Conservation (phyloP, 352 stramenopile species). For the Globisporangium polare region DNA sequence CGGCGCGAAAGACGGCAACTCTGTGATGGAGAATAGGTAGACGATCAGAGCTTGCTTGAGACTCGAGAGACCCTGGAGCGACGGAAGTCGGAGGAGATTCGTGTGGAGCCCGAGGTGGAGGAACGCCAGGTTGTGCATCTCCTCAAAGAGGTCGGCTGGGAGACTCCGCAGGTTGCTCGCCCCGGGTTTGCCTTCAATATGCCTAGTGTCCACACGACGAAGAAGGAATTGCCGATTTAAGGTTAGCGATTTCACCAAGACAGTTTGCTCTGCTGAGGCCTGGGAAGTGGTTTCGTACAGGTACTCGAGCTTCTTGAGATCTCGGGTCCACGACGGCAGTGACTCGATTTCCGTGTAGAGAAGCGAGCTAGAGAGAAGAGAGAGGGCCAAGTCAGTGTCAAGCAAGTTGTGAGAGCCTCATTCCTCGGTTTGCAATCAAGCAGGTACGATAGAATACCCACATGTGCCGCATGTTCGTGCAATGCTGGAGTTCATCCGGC, state of each 20-base stretch:
- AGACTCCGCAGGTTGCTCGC: conserved; percentile 28
- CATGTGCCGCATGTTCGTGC: conserved; percentile 32
- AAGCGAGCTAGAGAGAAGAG: conserved; percentile 10
- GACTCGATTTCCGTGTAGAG: conserved; percentile 23
- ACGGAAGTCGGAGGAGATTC: conserved; percentile 19
- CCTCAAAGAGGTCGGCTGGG: conserved; percentile 24
- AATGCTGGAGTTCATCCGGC: conserved; percentile 24
- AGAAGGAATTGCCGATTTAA: no score
- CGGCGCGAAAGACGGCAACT: conserved; percentile 22
- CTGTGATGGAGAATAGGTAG: conserved; percentile 13
- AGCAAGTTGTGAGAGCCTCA: no score
- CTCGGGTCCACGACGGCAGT: conserved; percentile 23
- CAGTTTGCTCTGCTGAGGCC: background rate
- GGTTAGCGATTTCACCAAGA: no score
- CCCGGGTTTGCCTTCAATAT: conserved; percentile 24
- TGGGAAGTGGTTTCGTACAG: no score
- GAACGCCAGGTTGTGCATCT: conserved; percentile 27
- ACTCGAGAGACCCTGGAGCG: conserved; percentile 22
- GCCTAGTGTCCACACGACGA: no score
- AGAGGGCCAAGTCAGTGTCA: no score
- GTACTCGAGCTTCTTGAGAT: conserved; percentile 31
- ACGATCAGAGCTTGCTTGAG: conserved; percentile 30
- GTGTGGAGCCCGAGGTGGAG: conserved; percentile 33
- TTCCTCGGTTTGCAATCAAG: no score
- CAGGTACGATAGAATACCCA: no score